phyloP scores from a whole-genome alignment of 2,329 filamentous ascomycete species.

The Diaporthe sp. region DNA sequence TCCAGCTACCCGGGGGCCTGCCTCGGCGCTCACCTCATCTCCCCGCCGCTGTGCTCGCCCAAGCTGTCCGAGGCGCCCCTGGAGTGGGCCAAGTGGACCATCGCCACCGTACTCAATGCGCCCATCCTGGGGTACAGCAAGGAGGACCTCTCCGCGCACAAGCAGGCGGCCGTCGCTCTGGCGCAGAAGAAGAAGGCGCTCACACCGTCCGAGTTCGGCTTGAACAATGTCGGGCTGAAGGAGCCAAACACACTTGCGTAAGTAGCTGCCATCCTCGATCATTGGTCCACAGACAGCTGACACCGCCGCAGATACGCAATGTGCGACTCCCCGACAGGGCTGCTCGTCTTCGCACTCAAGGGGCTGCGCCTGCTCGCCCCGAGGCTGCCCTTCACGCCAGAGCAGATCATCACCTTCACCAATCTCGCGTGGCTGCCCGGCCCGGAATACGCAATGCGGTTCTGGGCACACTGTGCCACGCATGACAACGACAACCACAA shows the following conservation, averaged over 20 bases:
- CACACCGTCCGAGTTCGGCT: conserved; percentile 46
- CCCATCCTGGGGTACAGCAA: conserved; percentile 69
- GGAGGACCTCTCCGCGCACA: conserved; percentile 63
- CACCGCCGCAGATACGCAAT: conserved; percentile 62
- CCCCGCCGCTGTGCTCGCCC: conserved; percentile 67
- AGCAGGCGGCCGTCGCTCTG: conserved; percentile 44
- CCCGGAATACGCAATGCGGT: conserved; percentile 71
- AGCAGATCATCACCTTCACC: conserved; percentile 72
- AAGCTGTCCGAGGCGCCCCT: conserved; percentile 57
- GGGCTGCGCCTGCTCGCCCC: conserved; percentile 58
- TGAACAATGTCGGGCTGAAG: conserved; percentile 49
- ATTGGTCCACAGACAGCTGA: not conserved
- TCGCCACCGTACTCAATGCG: conserved; percentile 63
- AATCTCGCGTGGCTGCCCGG: conserved; percentile 77
- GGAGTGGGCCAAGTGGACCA: conserved; percentile 68
- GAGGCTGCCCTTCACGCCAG: conserved; percentile 57
- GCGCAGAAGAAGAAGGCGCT: conserved; percentile 40
- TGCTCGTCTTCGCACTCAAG: conserved; percentile 68
- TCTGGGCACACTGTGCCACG: conserved; percentile 63
- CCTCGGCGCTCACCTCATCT: conserved; percentile 72
- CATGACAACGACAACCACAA: conserved; percentile 52
- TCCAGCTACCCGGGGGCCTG: conserved; percentile 63
- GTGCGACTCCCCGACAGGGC: conserved; percentile 72
- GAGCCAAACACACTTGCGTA: conserved; percentile 67
- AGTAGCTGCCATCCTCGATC: not conserved